These are phyloP conservation scores for Rutstroemia sp. DNA, from an alignment of 2,329 filamentous ascomycete species.

Conservation along the genomic window DNA sequence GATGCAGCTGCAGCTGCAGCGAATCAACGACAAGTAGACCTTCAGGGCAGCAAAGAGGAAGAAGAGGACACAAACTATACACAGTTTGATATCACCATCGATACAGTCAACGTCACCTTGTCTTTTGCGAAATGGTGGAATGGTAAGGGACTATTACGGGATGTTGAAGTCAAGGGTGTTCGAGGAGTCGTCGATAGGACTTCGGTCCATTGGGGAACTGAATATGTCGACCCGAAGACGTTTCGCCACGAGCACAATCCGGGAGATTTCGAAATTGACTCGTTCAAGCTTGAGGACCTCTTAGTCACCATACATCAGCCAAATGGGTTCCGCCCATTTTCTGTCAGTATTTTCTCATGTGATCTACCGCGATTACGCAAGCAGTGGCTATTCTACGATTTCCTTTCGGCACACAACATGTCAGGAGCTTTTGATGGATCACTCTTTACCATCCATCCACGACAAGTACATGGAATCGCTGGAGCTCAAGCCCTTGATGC, in stretches of 20 bases:
- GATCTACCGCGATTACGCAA: conserved; percentile 89
- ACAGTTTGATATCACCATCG: conserved; percentile 91
- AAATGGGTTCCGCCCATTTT: conserved; percentile 83
- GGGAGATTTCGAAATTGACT: conserved; percentile 94
- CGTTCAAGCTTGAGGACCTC: conserved; percentile 92
- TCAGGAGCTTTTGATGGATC: conserved; percentile 93
- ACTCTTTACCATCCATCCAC: conserved; percentile 91
- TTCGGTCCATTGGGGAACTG: conserved; percentile 63
- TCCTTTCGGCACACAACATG: conserved; percentile 91
- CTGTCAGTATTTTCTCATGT: conserved; percentile 91
- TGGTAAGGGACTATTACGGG: conserved; percentile 80
- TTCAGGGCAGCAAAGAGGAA: conserved; percentile 37
- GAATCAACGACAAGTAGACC: conserved; percentile 51
- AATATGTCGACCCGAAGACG: conserved; percentile 70
- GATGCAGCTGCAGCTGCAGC: conserved; percentile 81
- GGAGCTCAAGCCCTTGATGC: conserved; percentile 49
- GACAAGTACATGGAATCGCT: conserved; percentile 76
- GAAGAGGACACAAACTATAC: conserved; percentile 94
- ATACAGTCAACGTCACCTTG: conserved; percentile 90
- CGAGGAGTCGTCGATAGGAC: conserved; percentile 89
- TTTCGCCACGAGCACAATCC: conserved; percentile 83
- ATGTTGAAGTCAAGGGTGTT: conserved; percentile 91
- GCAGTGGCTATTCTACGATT: conserved; percentile 97
- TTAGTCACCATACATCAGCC: conserved; percentile 90
- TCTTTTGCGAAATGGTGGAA: conserved; percentile 99